Evolutionary conservation across 2,329 filamentous ascomycete species (phyloP).

Genomic region (Colletotrichum abscissum): DNA sequence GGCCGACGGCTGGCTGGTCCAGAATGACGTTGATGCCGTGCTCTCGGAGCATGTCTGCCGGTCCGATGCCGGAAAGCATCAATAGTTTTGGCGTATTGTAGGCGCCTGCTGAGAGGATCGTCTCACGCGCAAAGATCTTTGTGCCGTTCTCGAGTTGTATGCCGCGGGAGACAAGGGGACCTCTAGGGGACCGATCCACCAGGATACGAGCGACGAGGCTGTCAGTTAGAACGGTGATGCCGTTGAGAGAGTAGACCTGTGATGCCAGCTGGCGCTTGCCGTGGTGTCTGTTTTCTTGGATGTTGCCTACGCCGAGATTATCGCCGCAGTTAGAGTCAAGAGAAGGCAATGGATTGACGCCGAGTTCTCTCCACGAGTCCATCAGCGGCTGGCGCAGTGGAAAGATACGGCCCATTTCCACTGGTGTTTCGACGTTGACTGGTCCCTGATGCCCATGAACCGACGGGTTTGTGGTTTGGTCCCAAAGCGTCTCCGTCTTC

Average conservation of each 20-base stretch:
- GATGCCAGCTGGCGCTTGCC: constrained; percentile 41
- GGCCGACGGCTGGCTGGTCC: constrained; percentile 59
- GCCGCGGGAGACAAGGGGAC: constrained; percentile 35
- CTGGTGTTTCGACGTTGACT: constrained; percentile 45
- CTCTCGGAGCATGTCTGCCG: constrained; percentile 51
- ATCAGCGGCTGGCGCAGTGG: constrained; percentile 48
- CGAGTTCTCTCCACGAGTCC: constrained; percentile 54
- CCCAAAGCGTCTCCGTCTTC: constrained; percentile 48
- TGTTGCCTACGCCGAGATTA: constrained; percentile 47
- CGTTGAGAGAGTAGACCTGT: constrained; percentile 39
- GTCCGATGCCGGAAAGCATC: constrained; percentile 64
- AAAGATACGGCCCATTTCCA: constrained; percentile 47
- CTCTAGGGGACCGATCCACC: neutral
- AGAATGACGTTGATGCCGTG: constrained; percentile 54
- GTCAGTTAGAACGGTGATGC: constrained; percentile 39
- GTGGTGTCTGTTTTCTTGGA: constrained; percentile 41
- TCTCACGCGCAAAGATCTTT: constrained; percentile 40
- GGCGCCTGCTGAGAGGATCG: constrained; percentile 58
- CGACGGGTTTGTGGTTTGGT: constrained; percentile 41
- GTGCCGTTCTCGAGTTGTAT: constrained; percentile 44
- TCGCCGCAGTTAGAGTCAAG: constrained; percentile 43
- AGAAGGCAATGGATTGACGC: constrained; percentile 41
- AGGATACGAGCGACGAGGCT: constrained; percentile 39
- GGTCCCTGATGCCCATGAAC: constrained; percentile 53
- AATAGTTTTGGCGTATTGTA: constrained; percentile 64